Evolutionary conservation across 495 filamentous ascomycete species (phyloP), one percentile per base, ranked within the genome.

Genomic region (Copromyces sp.): DNA sequence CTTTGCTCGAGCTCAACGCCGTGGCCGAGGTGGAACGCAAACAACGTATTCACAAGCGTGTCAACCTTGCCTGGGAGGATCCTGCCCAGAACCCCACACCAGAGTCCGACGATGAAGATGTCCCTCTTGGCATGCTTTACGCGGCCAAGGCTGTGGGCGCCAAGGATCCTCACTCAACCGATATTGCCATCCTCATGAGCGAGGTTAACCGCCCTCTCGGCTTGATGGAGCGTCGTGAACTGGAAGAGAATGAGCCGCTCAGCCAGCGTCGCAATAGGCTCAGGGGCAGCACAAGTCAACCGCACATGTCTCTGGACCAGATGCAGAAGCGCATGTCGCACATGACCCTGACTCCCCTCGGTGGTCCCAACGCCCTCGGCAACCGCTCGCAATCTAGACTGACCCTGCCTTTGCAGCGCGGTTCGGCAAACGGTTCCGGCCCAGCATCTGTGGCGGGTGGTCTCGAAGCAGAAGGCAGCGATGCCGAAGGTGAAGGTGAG

Each of bases 181-280:
- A 89, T 45, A 80, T 82, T 17, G 87, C 88, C 44, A 87, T 90
- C 39, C 74, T 84, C 68, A 79, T 82, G 73, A 79, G 75, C 70
- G 84, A 85, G 72, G 73, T 83, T 2, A 83, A 90, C 68, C 87
- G 92, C 20, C 94, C 95, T 0, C 78, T 94, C 29, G 95, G 95
- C 16, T 82, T 99, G 24, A 90, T 99, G 84, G 94, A 94, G 78
- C 88, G 87, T 76, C 88, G 91, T 9, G 89, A 97, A 70, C 81
- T 95, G 74, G 95, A 99, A 80, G 95, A 98, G 75, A 93, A 91
- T 68, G 95, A 99, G 76, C 94, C 95, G 7, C 82, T 99, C 53
- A 94, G 92, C 75, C 84, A 84, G 20, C 90, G 95, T 9, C 89
- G 94, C 42, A 92, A 92, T 39, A 85, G 95, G 74, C 85, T 99